phyloP scores from a whole-genome alignment of 1,139 yeast species.

The Pichia kudriavzevii region DNA sequence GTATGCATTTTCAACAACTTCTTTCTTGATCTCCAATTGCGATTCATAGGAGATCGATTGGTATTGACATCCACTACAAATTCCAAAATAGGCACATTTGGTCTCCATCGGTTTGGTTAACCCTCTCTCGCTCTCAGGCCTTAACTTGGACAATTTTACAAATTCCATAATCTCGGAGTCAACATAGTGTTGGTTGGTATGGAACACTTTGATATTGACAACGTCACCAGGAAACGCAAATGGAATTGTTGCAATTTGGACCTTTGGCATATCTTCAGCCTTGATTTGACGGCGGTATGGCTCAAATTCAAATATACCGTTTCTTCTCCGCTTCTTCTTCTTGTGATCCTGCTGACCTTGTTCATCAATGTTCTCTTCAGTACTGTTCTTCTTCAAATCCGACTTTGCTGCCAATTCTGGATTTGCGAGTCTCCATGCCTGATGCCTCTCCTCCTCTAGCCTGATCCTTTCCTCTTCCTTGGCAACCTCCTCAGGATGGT shows the following conservation, averaged over 20 bases:
- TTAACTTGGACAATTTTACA: conserved; percentile 34
- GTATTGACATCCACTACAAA: conserved; percentile 89
- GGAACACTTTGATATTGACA: conserved; percentile 62
- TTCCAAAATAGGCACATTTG: conserved; percentile 66
- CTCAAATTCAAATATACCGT: no score
- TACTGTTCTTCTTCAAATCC: conserved; percentile 3
- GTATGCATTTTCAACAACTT: conserved; percentile 77
- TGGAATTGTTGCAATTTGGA: conserved; percentile 59
- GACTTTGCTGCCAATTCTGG: no score
- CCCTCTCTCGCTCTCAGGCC: conserved; percentile 24
- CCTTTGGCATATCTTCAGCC: conserved; percentile 13
- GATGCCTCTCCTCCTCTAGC: no score
- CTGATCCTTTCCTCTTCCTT: not conserved
- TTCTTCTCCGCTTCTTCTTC: conserved; percentile 4
- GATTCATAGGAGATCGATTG: conserved; percentile 68
- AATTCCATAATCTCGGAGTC: conserved; percentile 69
- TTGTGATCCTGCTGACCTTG: conserved; percentile 4
- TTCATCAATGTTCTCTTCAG: conserved; percentile 1
- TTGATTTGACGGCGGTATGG: conserved; percentile 13
- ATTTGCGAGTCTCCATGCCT: no score
- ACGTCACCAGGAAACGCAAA: conserved; percentile 84
- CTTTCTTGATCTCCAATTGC: conserved; percentile 65
- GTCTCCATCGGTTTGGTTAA: conserved; percentile 18
- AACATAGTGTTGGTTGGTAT: conserved; percentile 67
- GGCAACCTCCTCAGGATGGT: not conserved